These are phyloP conservation scores for Fragilaria crotonensis DNA, from an alignment of 108 stramenopile species.

Conservation along the genomic window DNA sequence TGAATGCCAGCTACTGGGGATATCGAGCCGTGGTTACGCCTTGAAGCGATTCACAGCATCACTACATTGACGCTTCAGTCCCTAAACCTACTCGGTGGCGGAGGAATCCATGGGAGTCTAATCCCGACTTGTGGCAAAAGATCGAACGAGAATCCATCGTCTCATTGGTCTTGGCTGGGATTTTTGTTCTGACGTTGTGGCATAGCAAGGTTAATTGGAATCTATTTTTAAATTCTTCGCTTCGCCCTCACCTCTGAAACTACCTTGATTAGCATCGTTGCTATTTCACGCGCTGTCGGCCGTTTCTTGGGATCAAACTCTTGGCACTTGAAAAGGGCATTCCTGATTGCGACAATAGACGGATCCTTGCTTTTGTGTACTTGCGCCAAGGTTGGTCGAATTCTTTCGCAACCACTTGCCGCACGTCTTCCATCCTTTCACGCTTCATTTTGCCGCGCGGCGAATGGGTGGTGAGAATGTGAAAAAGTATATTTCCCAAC, in stretches of 20 bases:
- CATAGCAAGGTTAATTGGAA: not conserved
- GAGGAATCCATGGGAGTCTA: conserved; percentile 79
- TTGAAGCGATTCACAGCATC: conserved; percentile 70
- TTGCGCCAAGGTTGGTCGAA: conserved; percentile 42
- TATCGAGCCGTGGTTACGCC: conserved; percentile 71
- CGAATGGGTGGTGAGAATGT: conserved; percentile 66
- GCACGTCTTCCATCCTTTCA: conserved; percentile 47
- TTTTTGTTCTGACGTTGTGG: not conserved
- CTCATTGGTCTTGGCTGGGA: not conserved
- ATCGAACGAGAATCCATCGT: conserved; percentile 57
- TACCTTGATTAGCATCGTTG: conserved; percentile 20
- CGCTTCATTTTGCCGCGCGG: conserved; percentile 77
- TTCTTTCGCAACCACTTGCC: conserved; percentile 44
- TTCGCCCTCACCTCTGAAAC: not conserved
- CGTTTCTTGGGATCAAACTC: conserved; percentile 48
- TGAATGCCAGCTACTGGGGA: conserved; percentile 32
- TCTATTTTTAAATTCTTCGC: not conserved
- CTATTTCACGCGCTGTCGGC: conserved; percentile 59
- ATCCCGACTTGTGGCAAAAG: conserved; percentile 60
- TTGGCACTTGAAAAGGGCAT: conserved; percentile 68
- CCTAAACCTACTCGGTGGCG: conserved; percentile 45
- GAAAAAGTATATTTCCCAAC: conserved; percentile 63
- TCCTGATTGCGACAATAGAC: conserved; percentile 40
- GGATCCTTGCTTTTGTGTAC: conserved; percentile 37
- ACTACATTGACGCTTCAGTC: conserved; percentile 55